Conservation (phyloP, 441 rosid species). For the Pelargonium fulgidum region DNA sequence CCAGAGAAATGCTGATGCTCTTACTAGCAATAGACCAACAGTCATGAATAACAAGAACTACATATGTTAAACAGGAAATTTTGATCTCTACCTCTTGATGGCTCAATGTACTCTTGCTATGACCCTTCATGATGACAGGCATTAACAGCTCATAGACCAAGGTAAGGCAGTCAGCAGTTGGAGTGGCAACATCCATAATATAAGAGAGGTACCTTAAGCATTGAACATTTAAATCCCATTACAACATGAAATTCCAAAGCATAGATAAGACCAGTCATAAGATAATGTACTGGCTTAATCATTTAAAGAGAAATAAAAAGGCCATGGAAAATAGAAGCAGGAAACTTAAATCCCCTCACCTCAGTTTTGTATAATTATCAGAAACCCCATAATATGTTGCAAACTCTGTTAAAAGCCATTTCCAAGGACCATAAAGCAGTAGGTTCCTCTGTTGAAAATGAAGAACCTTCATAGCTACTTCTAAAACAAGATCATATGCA, state of each 20-base stretch:
- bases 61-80: background rate
- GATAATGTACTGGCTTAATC: conserved; percentile 14
- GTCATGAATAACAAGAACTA: background rate
- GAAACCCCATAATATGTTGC: conserved; percentile 94
- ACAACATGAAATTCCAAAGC: conserved; percentile 5
- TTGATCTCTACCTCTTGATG: conserved; percentile 76
- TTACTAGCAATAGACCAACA: conserved; percentile 2
- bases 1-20: background rate
- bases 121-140: conserved; percentile 84
- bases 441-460: conserved; percentile 84
- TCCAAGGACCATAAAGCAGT: conserved; percentile 82
- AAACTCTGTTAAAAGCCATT: conserved; percentile 91
- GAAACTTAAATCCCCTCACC: conserved; percentile 35
- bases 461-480: conserved; percentile 89
- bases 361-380: conserved; percentile 77
- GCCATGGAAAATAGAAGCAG: background rate
- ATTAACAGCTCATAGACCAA: conserved; percentile 75
- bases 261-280: background rate
- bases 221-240: conserved; percentile 16
- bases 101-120: conserved; percentile 72
- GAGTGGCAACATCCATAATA: conserved; percentile 96
- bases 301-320: background rate
- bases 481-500: conserved; percentile 82
- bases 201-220: conserved; percentile 79
- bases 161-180: conserved; percentile 91